Base-by-base conservation (phyloP, 345 rosid genomes). In the Eucalyptus marginata region DNA sequence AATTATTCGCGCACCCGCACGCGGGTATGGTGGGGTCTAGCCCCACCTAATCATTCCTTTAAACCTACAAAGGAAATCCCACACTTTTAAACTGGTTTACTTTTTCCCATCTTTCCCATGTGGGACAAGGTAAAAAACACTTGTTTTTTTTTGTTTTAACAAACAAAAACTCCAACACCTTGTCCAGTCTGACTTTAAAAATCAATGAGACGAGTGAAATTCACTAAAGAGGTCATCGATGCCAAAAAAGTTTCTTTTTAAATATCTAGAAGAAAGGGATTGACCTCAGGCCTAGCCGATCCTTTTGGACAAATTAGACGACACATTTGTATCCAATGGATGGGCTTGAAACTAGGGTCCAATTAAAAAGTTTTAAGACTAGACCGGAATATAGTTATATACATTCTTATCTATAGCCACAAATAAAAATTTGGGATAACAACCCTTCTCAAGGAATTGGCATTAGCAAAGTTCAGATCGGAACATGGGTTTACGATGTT, bases 251-350 rank as follows among this genome's bases (percentile, higher is more conserved):
- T 76, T 76, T 76, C 5, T 20, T 36, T 10, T 2, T 2, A 5
- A 20, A 24, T 44, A 76, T 76, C 5, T 76, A 76, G 9, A 36
- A 36, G 15, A 76, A 20, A 20, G 14, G 15, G 15, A 4, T 36
- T 13, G 4, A 20, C 46, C 83, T 5, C 0, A 36, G 2, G 5
- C 46, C 47, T 76, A 40, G 3, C 5, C 9, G 0, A 10, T 76
- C 27, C 13, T 76, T 36, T 36, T 20, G 27, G 8, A 36, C 47
- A 76, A 44, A 24, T 20, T 76, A 40, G 83, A 20, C 3, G 2
- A 36, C 8, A 1, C 44, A 33, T 68, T 56, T 24, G 13, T 22
- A 10, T 56, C 0, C 3, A 56, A 56, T 66, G 40, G 40, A 66
- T 66, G 6, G 40, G 40, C 40, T 14, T 66, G 76, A 66, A 66